phyloP scores from a whole-genome alignment of 345 rosid species.

The Acer campestre region DNA sequence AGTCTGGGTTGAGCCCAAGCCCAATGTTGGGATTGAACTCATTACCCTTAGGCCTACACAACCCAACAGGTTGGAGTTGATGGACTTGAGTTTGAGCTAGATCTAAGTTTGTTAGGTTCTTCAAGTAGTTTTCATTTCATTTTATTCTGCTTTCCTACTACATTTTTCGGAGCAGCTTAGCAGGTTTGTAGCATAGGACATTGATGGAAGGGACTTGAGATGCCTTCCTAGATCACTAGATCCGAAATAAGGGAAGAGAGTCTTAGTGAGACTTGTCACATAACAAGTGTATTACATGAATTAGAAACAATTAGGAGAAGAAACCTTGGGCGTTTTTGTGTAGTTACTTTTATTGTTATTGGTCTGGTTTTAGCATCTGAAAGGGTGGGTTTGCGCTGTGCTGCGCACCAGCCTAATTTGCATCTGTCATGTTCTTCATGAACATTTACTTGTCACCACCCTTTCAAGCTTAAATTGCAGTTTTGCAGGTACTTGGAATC shows the following conservation, averaged over 20 bases:
- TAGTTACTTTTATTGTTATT: neutral
- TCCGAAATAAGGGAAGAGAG: neutral
- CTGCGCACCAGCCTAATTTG: neutral
- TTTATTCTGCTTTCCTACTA: neutral
- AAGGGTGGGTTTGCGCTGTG: neutral
- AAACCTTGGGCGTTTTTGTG: neutral
- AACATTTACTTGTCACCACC: neutral
- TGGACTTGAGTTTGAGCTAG: neutral
- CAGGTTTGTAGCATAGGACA: neutral
- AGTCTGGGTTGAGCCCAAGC: neutral
- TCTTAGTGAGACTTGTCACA: neutral
- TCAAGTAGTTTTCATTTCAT: neutral
- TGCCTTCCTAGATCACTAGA: neutral
- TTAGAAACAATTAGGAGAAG: neutral
- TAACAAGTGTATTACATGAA: neutral
- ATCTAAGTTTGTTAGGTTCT: neutral
- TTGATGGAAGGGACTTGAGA: slow-evolving; percentile 16
- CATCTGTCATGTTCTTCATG: neutral
- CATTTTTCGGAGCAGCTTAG: neutral
- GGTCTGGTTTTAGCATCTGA: neutral
- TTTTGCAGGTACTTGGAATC: neutral
- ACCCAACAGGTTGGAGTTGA: neutral
- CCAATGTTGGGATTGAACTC: neutral
- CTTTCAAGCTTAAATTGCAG: neutral
- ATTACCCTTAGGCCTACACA: neutral